Base-by-base conservation (phyloP, 225 moss, liverwort and hornwort species). In the Lunularia cruciata region DNA sequence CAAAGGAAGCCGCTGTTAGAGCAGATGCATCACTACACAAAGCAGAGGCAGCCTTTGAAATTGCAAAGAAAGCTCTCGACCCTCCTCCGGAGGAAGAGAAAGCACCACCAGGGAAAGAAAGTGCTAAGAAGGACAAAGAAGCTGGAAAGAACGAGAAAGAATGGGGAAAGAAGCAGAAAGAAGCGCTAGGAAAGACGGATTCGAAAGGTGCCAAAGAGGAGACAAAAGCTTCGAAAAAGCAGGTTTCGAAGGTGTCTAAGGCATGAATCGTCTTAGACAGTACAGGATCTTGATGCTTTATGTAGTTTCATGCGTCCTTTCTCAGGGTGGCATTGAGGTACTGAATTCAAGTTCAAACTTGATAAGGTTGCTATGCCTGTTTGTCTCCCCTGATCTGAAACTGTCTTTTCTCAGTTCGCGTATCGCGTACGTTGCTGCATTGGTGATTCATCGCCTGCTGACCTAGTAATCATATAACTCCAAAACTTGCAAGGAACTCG, bases 11-110 rank as follows among this genome's bases (percentile, higher is more conserved):
- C 12, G 77, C 92, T 0, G 40, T 81, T 55, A 42, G 69, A 60
- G 63, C 60, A 28, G 22, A 79, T 0, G 75, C 74, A 9, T 85
- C 83, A 43, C 85, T 76, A 16, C 57, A 67, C 27, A 84, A 79
- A 60, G 78, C 83, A 0, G 48, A 72, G 5, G 26, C 67, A 19
- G 88, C 85, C 57, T 83, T 78, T 57, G 83, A 83, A 57, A 52
- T 64, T 36, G 72, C 81, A 46, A 79, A 63, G 52, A 81, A 71
- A 32, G 84, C 92, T n/a, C 71, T 72, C 38, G 63, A 69, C 25
- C 72, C 72, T 70, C 57, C 54, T 0, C 63, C 48, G 16, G 72
- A 75, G 45, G 68, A 78, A 57, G 43, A 73, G 15, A 64, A 47
- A 47, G 51, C 55, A 22, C 51, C 70, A 31, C 39, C 67, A 23